Evolutionary conservation across 495 filamentous ascomycete species (phyloP).

Genomic region (Hypomontagnella monticulosa): DNA sequence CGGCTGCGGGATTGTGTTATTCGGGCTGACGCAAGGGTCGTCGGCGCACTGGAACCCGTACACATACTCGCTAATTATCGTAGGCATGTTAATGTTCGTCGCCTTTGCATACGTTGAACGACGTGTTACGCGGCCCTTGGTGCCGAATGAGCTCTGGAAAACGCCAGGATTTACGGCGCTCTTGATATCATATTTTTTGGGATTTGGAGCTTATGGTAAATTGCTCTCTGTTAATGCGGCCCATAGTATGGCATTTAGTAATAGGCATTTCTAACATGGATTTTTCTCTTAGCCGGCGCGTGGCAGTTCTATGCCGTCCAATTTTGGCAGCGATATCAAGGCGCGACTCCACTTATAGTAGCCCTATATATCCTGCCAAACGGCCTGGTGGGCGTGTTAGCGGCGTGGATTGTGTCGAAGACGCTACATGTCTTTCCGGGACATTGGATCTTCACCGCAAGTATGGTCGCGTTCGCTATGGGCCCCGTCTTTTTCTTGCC

Average conservation of each 20-base stretch:
- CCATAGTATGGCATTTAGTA: background rate
- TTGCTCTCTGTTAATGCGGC: background rate
- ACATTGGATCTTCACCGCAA: slow-evolving; percentile 58
- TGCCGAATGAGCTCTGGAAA: slow-evolving; percentile 53
- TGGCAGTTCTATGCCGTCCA: slow-evolving; percentile 65
- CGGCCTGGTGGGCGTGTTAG: slow-evolving; percentile 54
- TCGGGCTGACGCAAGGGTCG: slow-evolving; percentile 63
- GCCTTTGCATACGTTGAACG: slow-evolving; percentile 63
- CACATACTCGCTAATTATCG: slow-evolving; percentile 60
- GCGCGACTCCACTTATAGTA: slow-evolving; percentile 49
- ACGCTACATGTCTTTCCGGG: slow-evolving; percentile 58
- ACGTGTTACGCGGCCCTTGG: slow-evolving; percentile 53
- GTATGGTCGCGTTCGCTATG: slow-evolving; percentile 56
- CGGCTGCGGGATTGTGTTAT: slow-evolving; percentile 62
- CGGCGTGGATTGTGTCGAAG: slow-evolving; percentile 57
- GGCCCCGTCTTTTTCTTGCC: slow-evolving; percentile 57
- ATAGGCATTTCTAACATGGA: background rate
- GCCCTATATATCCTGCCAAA: slow-evolving; percentile 59
- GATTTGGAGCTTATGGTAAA: slow-evolving; percentile 54
- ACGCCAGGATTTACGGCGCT: slow-evolving; percentile 59
- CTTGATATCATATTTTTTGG: slow-evolving; percentile 59
- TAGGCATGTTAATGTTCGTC: slow-evolving; percentile 60
- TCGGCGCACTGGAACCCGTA: slow-evolving; percentile 62
- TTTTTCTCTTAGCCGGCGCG: slow-evolving; percentile 45
- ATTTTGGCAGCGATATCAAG: slow-evolving; percentile 59